Conservation (phyloP, 2,329 filamentous ascomycete species). For the Apiospora sp. region DNA sequence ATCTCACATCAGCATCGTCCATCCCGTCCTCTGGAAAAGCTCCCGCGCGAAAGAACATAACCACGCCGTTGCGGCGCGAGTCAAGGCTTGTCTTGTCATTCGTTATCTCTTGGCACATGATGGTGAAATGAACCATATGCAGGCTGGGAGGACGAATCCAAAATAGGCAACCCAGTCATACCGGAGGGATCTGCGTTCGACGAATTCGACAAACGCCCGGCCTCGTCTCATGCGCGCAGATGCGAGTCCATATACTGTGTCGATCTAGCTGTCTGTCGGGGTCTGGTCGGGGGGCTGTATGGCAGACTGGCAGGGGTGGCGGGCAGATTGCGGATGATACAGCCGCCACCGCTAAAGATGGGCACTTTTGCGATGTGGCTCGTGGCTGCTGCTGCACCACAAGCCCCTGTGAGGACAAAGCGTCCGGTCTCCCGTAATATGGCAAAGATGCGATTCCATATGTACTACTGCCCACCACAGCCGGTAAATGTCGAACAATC, state of each 20-base stretch:
- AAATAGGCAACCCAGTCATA: neutral
- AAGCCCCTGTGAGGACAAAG: no score
- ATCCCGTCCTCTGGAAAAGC: neutral
- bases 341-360: slow-evolving; percentile 12
- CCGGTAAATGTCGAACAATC: no score
- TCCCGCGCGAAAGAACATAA: neutral
- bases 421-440: no score
- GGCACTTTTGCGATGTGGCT: neutral
- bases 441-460: no score
- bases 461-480: no score
- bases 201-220: neutral
- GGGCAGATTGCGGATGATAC: neutral
- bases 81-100: neutral
- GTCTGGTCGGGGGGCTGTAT: neutral
- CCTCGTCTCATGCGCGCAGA: neutral
- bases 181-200: neutral
- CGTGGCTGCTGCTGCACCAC: no score
- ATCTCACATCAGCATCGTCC: neutral
- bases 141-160: neutral
- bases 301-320: neutral
- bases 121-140: slow-evolving; percentile 14
- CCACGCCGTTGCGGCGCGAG: neutral
- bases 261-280: neutral
- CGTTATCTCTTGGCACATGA: slow-evolving; percentile 16
- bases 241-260: neutral